Conservation (phyloP, 495 filamentous ascomycete species). For the Podospora fimiseda region DNA sequence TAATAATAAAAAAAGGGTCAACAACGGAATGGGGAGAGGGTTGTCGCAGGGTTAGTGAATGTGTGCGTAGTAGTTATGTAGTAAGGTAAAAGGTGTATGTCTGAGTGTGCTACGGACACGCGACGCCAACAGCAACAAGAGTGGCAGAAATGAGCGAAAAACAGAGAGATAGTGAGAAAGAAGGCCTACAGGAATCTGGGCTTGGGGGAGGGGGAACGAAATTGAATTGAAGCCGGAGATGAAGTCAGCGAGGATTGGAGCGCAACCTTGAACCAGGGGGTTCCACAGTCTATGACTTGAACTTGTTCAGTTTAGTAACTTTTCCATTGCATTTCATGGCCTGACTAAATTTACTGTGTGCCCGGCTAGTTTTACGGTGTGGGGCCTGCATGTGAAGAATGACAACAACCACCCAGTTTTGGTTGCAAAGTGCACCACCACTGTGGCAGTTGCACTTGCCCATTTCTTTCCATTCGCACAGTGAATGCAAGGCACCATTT, state of each 20-base stretch:
- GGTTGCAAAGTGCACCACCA: no score
- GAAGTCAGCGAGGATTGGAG: constrained; percentile 24
- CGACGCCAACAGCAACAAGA: background rate
- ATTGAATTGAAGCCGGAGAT: constrained; percentile 29
- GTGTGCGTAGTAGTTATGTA: no score
- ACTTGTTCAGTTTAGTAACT: no score
- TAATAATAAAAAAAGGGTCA: background rate
- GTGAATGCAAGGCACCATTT: no score
- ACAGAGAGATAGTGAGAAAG: constrained; percentile 1
- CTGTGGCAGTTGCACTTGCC: no score
- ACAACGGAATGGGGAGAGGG: constrained; percentile 2
- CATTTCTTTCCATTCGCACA: no score
- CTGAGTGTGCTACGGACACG: constrained; percentile 8
- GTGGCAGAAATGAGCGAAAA: constrained; percentile 8
- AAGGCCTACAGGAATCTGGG: constrained; percentile 6
- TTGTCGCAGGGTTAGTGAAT: background rate
- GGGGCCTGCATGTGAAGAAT: no score
- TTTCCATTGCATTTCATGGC: no score
- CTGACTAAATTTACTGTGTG: no score
- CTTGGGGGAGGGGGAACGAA: constrained; percentile 17
- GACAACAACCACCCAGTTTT: no score
- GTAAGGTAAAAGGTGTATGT: constrained; percentile 3
- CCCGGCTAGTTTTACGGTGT: no score
- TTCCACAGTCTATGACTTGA: background rate
- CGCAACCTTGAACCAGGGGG: constrained; percentile 8